Evolutionary conservation across 306 rosid genomes (phyloP), one percentile per base, ranked within the genome.

Genomic region (Datisca glomerata): DNA sequence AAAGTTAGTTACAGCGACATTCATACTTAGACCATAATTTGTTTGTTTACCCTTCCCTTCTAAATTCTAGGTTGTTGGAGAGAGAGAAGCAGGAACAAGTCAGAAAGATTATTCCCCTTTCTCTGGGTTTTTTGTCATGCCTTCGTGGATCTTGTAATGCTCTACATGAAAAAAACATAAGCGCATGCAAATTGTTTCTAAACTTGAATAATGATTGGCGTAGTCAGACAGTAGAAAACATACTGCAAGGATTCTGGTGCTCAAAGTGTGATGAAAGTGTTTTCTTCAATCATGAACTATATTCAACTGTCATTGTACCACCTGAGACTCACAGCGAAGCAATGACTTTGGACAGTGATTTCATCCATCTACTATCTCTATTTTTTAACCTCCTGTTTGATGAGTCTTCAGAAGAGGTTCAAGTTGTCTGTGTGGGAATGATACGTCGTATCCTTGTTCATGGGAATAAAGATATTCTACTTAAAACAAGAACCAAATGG

Each of bases 51-150:
- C 24, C 43, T 57, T 58, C 45, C 40, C 25, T 40, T 43, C 37
- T 45, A 42, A 20, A 56, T 51, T 33, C 51, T 82, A 83, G 93
- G 82, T 47, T 53, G 53, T 47, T 83, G 55, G 61, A 46, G 57
- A 49, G 54, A 54, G 77, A 89, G 51, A 67, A 23, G 43, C 23
- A 53, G 44, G 75, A 68, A 55, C 78, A 60, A 58, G 79, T 77
- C 25, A 77, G 70, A 51, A 74, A 65, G 35, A 25, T 63, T 56
- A 67, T 77, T 65, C 83, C 97, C 34, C 59, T 56, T 60, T 71
- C 73, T 63, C 77, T 83, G 63, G 94, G 97, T 44, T 67, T 76
- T 46, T 68, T 83, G 76, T 77, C 95, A 45, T 89, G 97, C 71
- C 91, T 89, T 39, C 58, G 42, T 60, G 97, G 95, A 58, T 79